Conservation (phyloP, 1,139 yeast species). For the Saccharomyces pastorianus region DNA sequence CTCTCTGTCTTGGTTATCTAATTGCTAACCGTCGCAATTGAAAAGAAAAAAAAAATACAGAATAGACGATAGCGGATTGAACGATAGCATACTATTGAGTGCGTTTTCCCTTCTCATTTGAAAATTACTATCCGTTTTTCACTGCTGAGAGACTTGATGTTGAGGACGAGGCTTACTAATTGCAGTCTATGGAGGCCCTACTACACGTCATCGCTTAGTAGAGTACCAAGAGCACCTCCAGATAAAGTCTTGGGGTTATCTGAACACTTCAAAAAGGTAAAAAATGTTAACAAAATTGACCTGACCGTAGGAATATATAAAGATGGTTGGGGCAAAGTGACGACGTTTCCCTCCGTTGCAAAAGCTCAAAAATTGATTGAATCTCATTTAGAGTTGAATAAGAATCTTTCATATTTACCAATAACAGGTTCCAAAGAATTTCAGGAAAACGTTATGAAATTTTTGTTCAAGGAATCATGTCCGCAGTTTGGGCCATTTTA, state of each 20-base stretch:
- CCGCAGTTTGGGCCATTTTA: conserved; percentile 31
- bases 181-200: background rate
- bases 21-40: background rate
- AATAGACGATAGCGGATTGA: background rate
- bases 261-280: conserved; percentile 49
- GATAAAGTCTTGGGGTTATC: conserved; percentile 67
- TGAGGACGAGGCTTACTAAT: background rate
- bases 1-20: background rate
- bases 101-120: background rate
- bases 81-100: background rate
- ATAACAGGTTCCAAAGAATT: conserved; percentile 71
- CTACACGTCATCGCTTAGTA: conserved; percentile 8
- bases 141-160: background rate
- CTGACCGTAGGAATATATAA: conserved; percentile 92
- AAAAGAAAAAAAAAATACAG: background rate
- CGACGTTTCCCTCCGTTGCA: conserved; percentile 77
- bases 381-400: conserved; percentile 42
- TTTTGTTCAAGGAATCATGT: conserved; percentile 53
- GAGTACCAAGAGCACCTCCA: conserved; percentile 46
- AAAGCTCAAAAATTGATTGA: conserved; percentile 45
- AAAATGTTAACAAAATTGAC: conserved; percentile 63
- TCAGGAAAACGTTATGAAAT: conserved; percentile 57
- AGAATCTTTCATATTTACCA: conserved; percentile 41
- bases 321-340: conserved; percentile 75
- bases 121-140: background rate